These are phyloP conservation scores for Ceratocystiopsis minuta DNA, from an alignment of 2,329 filamentous ascomycete species.

Conservation along the genomic window DNA sequence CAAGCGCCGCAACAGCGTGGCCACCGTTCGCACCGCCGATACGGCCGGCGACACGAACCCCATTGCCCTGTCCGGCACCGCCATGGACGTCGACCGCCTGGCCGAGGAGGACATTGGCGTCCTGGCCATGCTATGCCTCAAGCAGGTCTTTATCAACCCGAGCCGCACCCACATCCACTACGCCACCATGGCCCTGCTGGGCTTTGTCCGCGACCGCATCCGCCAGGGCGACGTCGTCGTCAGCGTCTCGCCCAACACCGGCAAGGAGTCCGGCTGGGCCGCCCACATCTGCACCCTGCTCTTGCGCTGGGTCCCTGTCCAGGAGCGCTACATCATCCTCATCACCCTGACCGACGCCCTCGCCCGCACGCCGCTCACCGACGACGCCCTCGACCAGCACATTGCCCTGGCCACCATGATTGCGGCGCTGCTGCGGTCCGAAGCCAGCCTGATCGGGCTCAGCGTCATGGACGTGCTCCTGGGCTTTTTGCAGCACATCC, in stretches of 20 bases:
- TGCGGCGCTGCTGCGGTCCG: slow-evolving; percentile 64
- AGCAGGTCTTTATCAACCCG: slow-evolving; percentile 68
- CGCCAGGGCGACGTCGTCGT: slow-evolving; percentile 35
- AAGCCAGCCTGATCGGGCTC: slow-evolving; percentile 84
- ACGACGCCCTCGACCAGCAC: slow-evolving; percentile 56
- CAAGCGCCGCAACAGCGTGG: slow-evolving; percentile 57
- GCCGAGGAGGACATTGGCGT: slow-evolving; percentile 80
- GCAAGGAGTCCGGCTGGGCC: slow-evolving; percentile 47
- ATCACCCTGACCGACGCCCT: slow-evolving; percentile 66
- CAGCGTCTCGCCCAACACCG: slow-evolving; percentile 20
- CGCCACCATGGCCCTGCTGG: slow-evolving; percentile 55
- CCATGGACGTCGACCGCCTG: slow-evolving; percentile 72
- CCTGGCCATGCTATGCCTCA: slow-evolving; percentile 68
- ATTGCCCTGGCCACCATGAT: slow-evolving; percentile 61
- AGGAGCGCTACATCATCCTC: slow-evolving; percentile 82
- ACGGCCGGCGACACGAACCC: slow-evolving; percentile 45
- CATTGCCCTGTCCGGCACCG: slow-evolving; percentile 60
- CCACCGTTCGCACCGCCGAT: slow-evolving; percentile 57
- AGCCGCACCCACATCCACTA: slow-evolving; percentile 66
- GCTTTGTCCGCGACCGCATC: slow-evolving; percentile 50
- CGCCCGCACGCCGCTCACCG: slow-evolving; percentile 46
- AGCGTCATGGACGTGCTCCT: slow-evolving; percentile 91
- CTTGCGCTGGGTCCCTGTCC: slow-evolving; percentile 77
- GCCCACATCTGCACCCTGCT: slow-evolving; percentile 65
- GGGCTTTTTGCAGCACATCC: slow-evolving; percentile 68